Base-by-base conservation (phyloP, 1,284 basidiomycete species). In the Golubevia sp. region DNA sequence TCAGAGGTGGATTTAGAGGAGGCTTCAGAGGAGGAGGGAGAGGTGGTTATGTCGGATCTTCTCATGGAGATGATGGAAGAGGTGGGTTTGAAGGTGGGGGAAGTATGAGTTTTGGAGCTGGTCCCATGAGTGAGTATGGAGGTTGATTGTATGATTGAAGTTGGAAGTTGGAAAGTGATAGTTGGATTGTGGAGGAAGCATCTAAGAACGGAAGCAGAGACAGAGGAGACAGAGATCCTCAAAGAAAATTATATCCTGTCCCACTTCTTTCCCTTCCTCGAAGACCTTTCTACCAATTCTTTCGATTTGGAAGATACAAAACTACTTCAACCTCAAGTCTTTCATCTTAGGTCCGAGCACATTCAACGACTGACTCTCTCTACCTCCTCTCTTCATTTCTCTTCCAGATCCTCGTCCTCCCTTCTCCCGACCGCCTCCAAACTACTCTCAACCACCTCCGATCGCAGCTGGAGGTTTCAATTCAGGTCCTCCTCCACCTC, bases 21-120 rank as follows among this genome's bases (percentile, higher is more conserved):
- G 50, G 50, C 11, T 52, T 52, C 21, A 52, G 50, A 23, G 50
- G 50, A 52, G 50, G 50, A 27, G 50, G 50, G 11, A 52, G 21
- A 23, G 21, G 21, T 7, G 21, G 50, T 52, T 2, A 27, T 52
- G 21, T 6, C 13, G 21, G 21, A 23, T 6, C 5, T 13, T 52
- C 50, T 52, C 50, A 27, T 13, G 50, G 21, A 52, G 50, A 5
- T 23, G 18, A 49, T 6, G 50, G 50, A 52, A 13, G 50, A 52
- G 50, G 50, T 52, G 50, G 50, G 6, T 23, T 7, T 23, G 7
- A 23, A 27, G 21, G 50, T 23, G 7, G 6, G 5, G 25, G 50
- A 27, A 13, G 25, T 7, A 52, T 23, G 50, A 52, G 13, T 11
- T 13, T 52, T 13, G 50, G 21, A 6, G 6, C 21, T 23, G 50